These are phyloP conservation scores for Prunus salicina DNA, from an alignment of 306 rosid genomes.

Conservation along the genomic window DNA sequence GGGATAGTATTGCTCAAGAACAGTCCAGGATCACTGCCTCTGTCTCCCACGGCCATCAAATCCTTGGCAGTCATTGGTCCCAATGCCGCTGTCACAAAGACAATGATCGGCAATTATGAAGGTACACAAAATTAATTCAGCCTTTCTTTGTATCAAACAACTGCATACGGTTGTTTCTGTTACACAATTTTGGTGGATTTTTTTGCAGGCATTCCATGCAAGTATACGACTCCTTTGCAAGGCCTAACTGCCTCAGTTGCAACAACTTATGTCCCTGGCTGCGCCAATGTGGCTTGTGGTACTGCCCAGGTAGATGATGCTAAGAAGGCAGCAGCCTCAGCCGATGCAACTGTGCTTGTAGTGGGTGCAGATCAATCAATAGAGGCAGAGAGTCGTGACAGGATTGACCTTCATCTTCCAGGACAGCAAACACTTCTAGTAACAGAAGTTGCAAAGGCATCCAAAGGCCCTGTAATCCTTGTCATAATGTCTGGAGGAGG, in stretches of 20 bases:
- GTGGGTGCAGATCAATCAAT: slow-evolving; percentile 76
- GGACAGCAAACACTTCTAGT: slow-evolving; percentile 76
- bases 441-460: slow-evolving; percentile 69
- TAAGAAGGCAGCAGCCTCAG: slow-evolving; percentile 62
- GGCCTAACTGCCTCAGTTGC: slow-evolving; percentile 69
- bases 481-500: slow-evolving; percentile 98
- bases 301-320: slow-evolving; percentile 68
- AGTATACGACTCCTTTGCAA: slow-evolving; percentile 75
- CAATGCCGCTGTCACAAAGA: slow-evolving; percentile 79
- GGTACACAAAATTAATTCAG: slow-evolving; percentile 33
- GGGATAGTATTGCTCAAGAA: slow-evolving; percentile 95
- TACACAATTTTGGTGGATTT: not conserved
- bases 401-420: slow-evolving; percentile 71
- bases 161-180: not conserved
- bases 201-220: slow-evolving; percentile 84
- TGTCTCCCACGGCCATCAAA: slow-evolving; percentile 62
- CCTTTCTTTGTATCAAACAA: not conserved
- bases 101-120: slow-evolving; percentile 93
- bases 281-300: slow-evolving; percentile 64
- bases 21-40: slow-evolving; percentile 58
- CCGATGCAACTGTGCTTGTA: slow-evolving; percentile 85
- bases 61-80: slow-evolving; percentile 94
- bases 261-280: slow-evolving; percentile 67
- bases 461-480: slow-evolving; percentile 91
- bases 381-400: slow-evolving; percentile 85